Percentiles rank a stretch among this genome's conserved stretches.
These are phyloP conservation scores for Debaryomyces hansenii DNA, from an alignment of 805 yeast genomes.

Conservation along the genomic window DNA sequence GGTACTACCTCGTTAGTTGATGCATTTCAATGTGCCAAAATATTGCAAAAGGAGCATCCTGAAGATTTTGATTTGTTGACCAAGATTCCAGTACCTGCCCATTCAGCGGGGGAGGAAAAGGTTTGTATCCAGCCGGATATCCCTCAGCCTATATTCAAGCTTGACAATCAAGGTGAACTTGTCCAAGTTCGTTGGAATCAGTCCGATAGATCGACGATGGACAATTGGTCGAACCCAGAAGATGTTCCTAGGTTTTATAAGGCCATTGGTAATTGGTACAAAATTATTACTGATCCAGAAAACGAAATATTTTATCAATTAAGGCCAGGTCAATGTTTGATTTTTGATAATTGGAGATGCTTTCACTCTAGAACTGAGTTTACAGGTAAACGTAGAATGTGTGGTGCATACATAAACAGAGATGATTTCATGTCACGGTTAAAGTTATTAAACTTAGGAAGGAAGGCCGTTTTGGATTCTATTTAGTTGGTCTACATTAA, in stretches of 20 bases:
- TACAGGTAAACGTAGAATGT: slow-evolving; percentile 66
- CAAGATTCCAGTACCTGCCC: slow-evolving; percentile 58
- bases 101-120: slow-evolving; percentile 69
- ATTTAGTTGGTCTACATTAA: slow-evolving; percentile 9
- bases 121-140: slow-evolving; percentile 59
- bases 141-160: slow-evolving; percentile 58
- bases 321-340: slow-evolving; percentile 63
- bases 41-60: slow-evolving; percentile 47
- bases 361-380: slow-evolving; percentile 68
- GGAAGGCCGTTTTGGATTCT: slow-evolving; percentile 44
- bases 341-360: slow-evolving; percentile 74
- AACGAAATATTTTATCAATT: slow-evolving; percentile 56
- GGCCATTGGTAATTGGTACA: slow-evolving; percentile 59
- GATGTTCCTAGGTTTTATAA: slow-evolving; percentile 54
- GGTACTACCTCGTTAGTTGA: slow-evolving; percentile 70
- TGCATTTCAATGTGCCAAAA: slow-evolving; percentile 60
- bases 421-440: slow-evolving; percentile 57
- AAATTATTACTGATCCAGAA: slow-evolving; percentile 47
- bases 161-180: slow-evolving; percentile 50
- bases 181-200: slow-evolving; percentile 71
- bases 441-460: slow-evolving; percentile 48
- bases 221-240: slow-evolving; percentile 44
- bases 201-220: slow-evolving; percentile 66
- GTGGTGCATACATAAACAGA: slow-evolving; percentile 70
- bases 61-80: slow-evolving; percentile 52